Conservation (phyloP, 805 yeast genomes). For the Citeromyces nyonsensis region DNA sequence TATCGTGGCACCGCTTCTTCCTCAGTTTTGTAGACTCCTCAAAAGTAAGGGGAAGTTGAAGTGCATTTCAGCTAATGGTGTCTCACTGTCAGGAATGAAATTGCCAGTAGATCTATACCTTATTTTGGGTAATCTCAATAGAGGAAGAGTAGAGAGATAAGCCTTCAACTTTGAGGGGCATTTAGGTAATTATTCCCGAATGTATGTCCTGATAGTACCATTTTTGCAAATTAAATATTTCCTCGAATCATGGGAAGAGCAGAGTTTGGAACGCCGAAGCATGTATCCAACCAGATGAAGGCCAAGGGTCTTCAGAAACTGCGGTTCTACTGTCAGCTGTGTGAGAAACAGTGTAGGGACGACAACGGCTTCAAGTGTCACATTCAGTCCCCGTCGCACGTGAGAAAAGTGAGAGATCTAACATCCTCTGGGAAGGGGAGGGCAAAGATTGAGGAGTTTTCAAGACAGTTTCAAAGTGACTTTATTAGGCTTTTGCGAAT, state of each 20-base stretch:
- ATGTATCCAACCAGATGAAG: constrained; percentile 62
- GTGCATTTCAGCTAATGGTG: too few species aligned
- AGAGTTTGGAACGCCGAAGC: constrained; percentile 53
- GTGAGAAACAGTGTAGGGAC: constrained; percentile 89
- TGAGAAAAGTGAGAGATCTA: constrained; percentile 33
- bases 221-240: background rate
- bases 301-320: constrained; percentile 77
- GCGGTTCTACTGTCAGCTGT: constrained; percentile 79
- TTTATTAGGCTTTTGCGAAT: constrained; percentile 47
- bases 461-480: constrained; percentile 41
- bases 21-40: too few species aligned
- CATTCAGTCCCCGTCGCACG: constrained; percentile 67
- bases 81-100: too few species aligned
- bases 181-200: too few species aligned
- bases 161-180: too few species aligned
- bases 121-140: too few species aligned
- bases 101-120: too few species aligned
- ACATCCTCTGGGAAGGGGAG: constrained; percentile 24
- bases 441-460: constrained; percentile 34
- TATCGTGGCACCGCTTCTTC: too few species aligned
- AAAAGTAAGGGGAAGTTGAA: too few species aligned
- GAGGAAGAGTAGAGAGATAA: too few species aligned
- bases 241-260: constrained; percentile 30
- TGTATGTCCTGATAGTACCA: too few species aligned
- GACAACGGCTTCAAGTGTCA: constrained; percentile 93